A percentile compares a stretch with the other conserved stretches of the same genome.
Evolutionary conservation across 495 filamentous ascomycete genomes (phyloP).

Genomic region (Coniosporium apollinis): DNA sequence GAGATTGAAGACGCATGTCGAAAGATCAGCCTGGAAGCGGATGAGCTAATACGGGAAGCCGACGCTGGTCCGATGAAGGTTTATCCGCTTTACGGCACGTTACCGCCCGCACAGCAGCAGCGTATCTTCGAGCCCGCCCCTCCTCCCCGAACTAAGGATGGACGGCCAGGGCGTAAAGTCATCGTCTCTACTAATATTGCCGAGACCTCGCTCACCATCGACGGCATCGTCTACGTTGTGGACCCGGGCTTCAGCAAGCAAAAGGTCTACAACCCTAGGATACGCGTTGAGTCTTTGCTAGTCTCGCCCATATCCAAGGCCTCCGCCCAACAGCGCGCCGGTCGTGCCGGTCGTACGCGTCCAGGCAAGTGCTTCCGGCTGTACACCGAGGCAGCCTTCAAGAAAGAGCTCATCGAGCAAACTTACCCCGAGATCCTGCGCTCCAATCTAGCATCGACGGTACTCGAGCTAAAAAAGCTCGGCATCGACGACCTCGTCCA

Average conservation of each 20-base stretch:
- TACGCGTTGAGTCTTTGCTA: constrained; percentile 87
- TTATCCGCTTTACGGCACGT: constrained; percentile 85
- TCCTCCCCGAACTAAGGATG: constrained; percentile 49
- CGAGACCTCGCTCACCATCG: constrained; percentile 92
- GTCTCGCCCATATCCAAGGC: constrained; percentile 96
- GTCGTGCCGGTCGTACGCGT: constrained; percentile 94
- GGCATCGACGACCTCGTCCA: constrained; percentile 93
- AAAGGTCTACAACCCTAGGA: constrained; percentile 96
- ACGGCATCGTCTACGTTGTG: constrained; percentile 97
- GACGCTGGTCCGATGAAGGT: constrained; percentile 80
- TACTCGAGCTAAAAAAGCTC: constrained; percentile 93
- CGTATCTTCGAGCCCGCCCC: constrained; percentile 86
- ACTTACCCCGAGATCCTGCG: constrained; percentile 92
- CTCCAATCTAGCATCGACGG: constrained; percentile 85
- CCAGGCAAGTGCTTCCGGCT: constrained; percentile 96
- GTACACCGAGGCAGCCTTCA: constrained; percentile 92
- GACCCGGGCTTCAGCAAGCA: constrained; percentile 99
- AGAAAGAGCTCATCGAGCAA: constrained; percentile 93
- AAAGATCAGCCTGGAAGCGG: constrained; percentile 76
- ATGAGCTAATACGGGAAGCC: constrained; percentile 78
- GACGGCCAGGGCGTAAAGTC: constrained; percentile 79
- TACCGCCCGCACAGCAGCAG: constrained; percentile 86
- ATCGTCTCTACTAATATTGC: constrained; percentile 97
- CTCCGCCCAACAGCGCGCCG: constrained; percentile 93
- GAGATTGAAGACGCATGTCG: constrained; percentile 94